These are phyloP conservation scores for Trichophyton equinum DNA, from an alignment of 2,329 filamentous ascomycete species.

Conservation along the genomic window DNA sequence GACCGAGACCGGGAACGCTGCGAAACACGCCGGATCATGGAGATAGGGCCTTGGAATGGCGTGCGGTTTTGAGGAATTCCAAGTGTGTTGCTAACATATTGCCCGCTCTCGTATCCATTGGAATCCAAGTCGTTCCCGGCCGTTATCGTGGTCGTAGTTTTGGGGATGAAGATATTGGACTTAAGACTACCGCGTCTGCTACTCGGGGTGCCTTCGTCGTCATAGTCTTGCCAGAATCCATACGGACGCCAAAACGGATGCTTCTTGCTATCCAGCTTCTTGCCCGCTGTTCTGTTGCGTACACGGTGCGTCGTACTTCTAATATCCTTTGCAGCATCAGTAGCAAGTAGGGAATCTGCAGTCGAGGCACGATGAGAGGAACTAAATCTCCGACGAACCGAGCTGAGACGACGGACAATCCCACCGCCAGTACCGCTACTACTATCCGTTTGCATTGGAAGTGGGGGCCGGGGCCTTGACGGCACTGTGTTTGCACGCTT, in stretches of 20 bases:
- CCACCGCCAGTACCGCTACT: slow-evolving; percentile 11
- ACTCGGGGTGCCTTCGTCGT: slow-evolving; percentile 26
- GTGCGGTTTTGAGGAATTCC: slow-evolving; percentile 41
- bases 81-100: slow-evolving; percentile 43
- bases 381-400: slow-evolving; percentile 27
- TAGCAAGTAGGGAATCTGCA: background rate
- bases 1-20: slow-evolving; percentile 18
- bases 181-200: slow-evolving; percentile 5
- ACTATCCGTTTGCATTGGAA: slow-evolving; percentile 14
- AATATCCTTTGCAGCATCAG: background rate
- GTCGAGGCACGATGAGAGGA: slow-evolving; percentile 25
- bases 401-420: slow-evolving; percentile 23
- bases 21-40: slow-evolving; percentile 22
- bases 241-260: slow-evolving; percentile 53
- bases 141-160: slow-evolving; percentile 4
- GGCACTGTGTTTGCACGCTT: slow-evolving; percentile 32
- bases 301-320: slow-evolving; percentile 23
- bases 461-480: slow-evolving; percentile 14
- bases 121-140: slow-evolving; percentile 1
- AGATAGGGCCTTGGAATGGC: slow-evolving; percentile 31
- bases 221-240: slow-evolving; percentile 50
- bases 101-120: slow-evolving; percentile 19
- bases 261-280: slow-evolving; percentile 37
- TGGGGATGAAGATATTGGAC: background rate
- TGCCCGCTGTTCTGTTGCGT: slow-evolving; percentile 31